A percentile compares a stretch with the other conserved stretches of the same genome.
Conservation (phyloP, 257 asterid genomes). For the Ocimum tenuiflorum region DNA sequence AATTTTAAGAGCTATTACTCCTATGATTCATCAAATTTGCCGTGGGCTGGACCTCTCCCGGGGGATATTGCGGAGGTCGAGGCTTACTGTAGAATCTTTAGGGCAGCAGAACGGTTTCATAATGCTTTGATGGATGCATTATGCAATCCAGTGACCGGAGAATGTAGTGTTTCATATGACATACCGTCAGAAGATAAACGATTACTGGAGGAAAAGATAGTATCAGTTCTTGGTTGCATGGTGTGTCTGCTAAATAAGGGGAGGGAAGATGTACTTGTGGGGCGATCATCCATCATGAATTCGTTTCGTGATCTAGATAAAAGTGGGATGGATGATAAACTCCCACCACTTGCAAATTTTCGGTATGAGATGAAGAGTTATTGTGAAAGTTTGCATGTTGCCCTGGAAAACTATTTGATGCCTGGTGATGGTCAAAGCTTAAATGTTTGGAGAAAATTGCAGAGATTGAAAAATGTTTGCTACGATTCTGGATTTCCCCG, state of each 20-base stretch:
- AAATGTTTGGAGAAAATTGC: conserved; percentile 86
- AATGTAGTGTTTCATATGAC: conserved; percentile 78
- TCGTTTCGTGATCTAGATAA: conserved; percentile 52
- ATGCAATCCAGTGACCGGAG: conserved; percentile 90
- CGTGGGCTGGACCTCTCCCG: conserved; percentile 89
- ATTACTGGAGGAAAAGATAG: conserved; percentile 75
- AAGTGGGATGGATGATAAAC: conserved; percentile 46
- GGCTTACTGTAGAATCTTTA: conserved; percentile 91
- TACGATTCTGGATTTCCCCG: conserved; percentile 92
- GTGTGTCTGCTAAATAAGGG: conserved; percentile 87
- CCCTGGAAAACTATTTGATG: conserved; percentile 63
- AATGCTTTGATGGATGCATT: conserved; percentile 78
- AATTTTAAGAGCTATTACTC: conserved; percentile 44
- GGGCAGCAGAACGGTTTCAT: conserved; percentile 88
- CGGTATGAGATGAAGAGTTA: conserved; percentile 96
- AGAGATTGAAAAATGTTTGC: conserved; percentile 66
- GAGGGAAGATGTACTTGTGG: conserved; percentile 76
- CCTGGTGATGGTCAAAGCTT: conserved; percentile 69
- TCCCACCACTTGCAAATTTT: conserved; percentile 84
- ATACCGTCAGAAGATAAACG: conserved; percentile 75
- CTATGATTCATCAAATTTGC: conserved; percentile 47
- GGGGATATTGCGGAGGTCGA: conserved; percentile 97
- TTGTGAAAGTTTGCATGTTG: conserved; percentile 89
- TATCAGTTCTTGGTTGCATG: conserved; percentile 97
- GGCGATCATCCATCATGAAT: conserved; percentile 58